Evolutionary conservation across 139 green algal genomes (phyloP).

Genomic region (Prasinococcaceae sp.): DNA sequence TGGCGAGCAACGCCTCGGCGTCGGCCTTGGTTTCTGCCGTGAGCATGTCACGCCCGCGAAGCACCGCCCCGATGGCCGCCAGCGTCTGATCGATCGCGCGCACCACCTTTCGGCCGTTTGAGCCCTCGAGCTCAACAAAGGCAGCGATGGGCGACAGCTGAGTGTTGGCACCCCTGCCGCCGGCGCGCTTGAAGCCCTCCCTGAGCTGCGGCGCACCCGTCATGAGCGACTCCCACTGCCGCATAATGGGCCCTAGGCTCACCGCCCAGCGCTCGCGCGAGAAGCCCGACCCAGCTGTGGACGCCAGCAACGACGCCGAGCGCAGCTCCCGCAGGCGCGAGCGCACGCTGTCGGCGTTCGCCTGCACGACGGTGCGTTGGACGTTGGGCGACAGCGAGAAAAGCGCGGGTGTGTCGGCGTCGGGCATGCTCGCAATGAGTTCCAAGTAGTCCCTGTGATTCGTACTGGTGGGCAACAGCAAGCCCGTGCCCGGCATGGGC

Average conservation of each 20-base stretch:
- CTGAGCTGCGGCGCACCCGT: neutral
- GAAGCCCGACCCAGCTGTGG: constrained; percentile 12
- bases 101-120: constrained; percentile 24
- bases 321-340: neutral
- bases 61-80: constrained; percentile 20
- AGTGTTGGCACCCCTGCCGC: neutral
- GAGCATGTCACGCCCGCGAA: constrained; percentile 28
- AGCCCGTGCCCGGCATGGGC: constrained; percentile 31
- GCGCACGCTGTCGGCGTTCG: constrained; percentile 1
- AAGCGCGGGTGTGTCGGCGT: constrained; percentile 36
- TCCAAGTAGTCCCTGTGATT: constrained; percentile 32
- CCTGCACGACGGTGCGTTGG: constrained; percentile 35
- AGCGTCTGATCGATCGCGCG: constrained; percentile 24
- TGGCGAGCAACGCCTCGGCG: constrained; percentile 25
- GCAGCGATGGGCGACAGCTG: constrained; percentile 17
- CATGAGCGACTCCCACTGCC: constrained; percentile 34
- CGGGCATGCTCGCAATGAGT: constrained; percentile 31
- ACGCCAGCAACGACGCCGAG: neutral
- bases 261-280: constrained; percentile 30
- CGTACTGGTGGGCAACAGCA: constrained; percentile 26
- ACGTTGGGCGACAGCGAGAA: constrained; percentile 63
- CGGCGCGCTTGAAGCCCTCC: neutral
- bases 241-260: constrained; percentile 42
- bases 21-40: constrained; percentile 6
- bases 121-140: constrained; percentile 43